Evolutionary conservation across 2,329 filamentous ascomycete genomes (phyloP).

Genomic region (Venturia asperata): DNA sequence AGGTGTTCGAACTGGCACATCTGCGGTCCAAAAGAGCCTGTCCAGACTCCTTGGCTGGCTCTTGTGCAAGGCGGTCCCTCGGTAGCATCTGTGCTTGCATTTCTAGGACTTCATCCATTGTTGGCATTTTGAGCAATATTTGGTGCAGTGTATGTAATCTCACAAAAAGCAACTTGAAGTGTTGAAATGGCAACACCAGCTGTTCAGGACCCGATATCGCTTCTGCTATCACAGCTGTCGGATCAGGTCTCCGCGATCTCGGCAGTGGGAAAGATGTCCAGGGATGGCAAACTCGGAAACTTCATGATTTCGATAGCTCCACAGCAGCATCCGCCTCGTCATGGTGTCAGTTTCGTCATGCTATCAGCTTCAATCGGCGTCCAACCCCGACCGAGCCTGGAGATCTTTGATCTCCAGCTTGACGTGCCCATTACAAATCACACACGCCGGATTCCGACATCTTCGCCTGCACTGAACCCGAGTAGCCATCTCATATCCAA

Average conservation of each 20-base stretch:
- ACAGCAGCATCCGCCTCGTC: not conserved
- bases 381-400: not conserved
- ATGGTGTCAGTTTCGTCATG: not conserved
- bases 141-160: not conserved
- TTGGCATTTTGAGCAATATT: not conserved
- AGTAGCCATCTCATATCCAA: not conserved
- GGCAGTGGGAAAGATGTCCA: too few species aligned
- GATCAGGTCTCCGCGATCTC: not conserved
- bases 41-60: not conserved
- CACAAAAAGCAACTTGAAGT: too few species aligned
- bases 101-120: too few species aligned
- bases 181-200: not conserved
- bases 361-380: too few species aligned
- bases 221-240: not conserved
- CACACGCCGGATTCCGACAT: not conserved
- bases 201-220: not conserved
- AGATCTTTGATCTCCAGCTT: not conserved
- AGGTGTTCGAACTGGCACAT: not conserved
- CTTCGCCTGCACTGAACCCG: too few species aligned
- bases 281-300: not conserved
- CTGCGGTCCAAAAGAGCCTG: not conserved
- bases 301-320: not conserved
- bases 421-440: not conserved
- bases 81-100: too few species aligned
- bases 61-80: not conserved